Evolutionary conservation across 2,329 filamentous ascomycete species (phyloP), one percentile per base, ranked within the genome.

Genomic region (Teratosphaeria epicoccoides): DNA sequence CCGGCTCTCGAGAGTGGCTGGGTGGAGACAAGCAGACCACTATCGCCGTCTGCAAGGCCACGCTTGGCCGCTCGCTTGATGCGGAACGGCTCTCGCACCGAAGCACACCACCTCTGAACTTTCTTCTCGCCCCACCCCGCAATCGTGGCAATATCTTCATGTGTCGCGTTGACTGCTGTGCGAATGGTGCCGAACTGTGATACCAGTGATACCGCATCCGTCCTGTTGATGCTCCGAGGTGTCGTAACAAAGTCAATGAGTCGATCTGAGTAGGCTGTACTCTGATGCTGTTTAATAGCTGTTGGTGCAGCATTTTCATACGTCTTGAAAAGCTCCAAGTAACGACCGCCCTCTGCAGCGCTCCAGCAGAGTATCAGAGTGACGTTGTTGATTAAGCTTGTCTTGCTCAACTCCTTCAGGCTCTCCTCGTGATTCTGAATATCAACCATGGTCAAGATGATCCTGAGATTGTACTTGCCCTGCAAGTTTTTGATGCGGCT

Each of bases 61-160:
- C 75, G 67, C 58, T 73, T 87, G n/a, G 78, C 80, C 1, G 86
- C 80, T 62, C 84, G 85, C 61, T 83, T 81, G 4, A 85, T 81
- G 52, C 88, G 75, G 61, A 97, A 96, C 0, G 88, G 88, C 69
- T 95, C 89, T 54, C 88, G 80, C 1, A 96, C 85, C 9, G 86
- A 85, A 52, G 76, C 79, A 59, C 79, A 84, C 91, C 91, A 97
- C 52, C 82, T 80, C 68, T 86, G 85, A 22, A 96, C 88, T 70
- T 98, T 98, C 72, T 88, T 89, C 70, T 94, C 88, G 28, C 93
- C 93, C 90, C 90, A 98, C 1, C 93, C 93, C 25, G 84, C 80
- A n/a, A 98, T 82, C 56, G 87, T 73, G 12, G 83, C 81, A 29
- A 98, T 78, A 68, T 95, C 87, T 66, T 97, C 93, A 0, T 87